Conservation (phyloP, 2,329 filamentous ascomycete genomes). For the Fusarium nodosum region DNA sequence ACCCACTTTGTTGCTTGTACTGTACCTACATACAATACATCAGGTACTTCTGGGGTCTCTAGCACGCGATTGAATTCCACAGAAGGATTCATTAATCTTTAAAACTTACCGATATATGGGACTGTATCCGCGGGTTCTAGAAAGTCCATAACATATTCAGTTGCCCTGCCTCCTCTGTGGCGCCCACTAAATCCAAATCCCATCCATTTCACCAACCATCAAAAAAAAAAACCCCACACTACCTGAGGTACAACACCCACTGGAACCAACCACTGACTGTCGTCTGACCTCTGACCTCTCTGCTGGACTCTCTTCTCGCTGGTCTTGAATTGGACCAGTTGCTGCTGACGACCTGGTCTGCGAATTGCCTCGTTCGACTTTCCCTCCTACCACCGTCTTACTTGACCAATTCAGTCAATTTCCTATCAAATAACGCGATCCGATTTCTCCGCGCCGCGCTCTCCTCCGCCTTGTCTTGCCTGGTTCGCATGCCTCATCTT, state of each 20-base stretch:
- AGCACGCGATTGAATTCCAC: constrained; percentile 6
- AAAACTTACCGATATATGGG: not conserved
- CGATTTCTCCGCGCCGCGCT: constrained; percentile 38
- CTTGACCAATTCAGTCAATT: not conserved
- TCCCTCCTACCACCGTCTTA: constrained; percentile 7
- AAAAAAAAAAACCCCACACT: constrained; percentile 35
- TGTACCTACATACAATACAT: constrained; percentile 5
- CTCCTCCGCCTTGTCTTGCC: constrained; percentile 39
- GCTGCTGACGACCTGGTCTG: constrained; percentile 44
- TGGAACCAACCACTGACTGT: constrained; percentile 3
- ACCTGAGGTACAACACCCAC: not conserved
- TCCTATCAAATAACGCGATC: constrained; percentile 21
- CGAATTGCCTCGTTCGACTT: constrained; percentile 47
- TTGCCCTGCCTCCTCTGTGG: constrained; percentile 34
- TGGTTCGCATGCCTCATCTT: constrained; percentile 54
- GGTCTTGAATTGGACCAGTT: constrained; percentile 40
- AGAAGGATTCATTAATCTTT: constrained; percentile 2
- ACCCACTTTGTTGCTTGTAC: constrained; percentile 13
- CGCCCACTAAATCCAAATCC: constrained; percentile 13
- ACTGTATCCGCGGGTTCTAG: not conserved
- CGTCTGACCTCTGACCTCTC: constrained; percentile 4
- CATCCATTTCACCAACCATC: constrained; percentile 26
- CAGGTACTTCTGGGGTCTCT: constrained; percentile 16
- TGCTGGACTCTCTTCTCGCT: constrained; percentile 11
- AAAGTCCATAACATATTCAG: constrained; percentile 1